Evolutionary conservation across 163 green algal species (phyloP).

Genomic region (Trebouxia gelatinosa): DNA sequence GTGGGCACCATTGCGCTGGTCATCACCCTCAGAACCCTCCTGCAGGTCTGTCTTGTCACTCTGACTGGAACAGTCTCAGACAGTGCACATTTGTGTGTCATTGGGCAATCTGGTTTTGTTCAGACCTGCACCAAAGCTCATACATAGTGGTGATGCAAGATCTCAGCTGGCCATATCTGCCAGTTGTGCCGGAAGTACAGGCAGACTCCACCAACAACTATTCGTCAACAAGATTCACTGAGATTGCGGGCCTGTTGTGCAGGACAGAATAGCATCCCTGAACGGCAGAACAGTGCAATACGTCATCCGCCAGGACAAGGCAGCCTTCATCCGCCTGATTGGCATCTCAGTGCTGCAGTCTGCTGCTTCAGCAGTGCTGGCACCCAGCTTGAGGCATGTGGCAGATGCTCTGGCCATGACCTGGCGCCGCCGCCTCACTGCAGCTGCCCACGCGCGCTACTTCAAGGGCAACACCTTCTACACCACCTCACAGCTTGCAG

Average conservation of each 20-base stretch:
- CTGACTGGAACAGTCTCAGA: too few species aligned
- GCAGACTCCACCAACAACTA: too few species aligned
- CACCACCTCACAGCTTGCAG: constrained; percentile 51
- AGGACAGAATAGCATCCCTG: constrained; percentile 74
- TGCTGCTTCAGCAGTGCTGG: constrained; percentile 64
- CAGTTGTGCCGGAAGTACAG: too few species aligned
- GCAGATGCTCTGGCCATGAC: constrained; percentile 65
- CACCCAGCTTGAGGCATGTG: constrained; percentile 65
- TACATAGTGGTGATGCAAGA: too few species aligned
- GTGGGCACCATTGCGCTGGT: constrained; percentile 49
- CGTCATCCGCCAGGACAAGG: constrained; percentile 70
- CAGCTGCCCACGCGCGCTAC: constrained; percentile 48
- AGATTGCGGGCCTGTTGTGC: constrained; percentile 24
- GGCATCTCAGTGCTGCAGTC: constrained; percentile 53
- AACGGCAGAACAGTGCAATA: constrained; percentile 73
- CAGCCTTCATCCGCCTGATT: constrained; percentile 60
- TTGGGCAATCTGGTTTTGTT: too few species aligned
- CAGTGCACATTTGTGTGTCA: too few species aligned
- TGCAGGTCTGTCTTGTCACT: neutral
- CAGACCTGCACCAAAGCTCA: too few species aligned
- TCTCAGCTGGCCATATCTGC: too few species aligned
- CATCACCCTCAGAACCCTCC: constrained; percentile 61
- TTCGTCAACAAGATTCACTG: too few species aligned
- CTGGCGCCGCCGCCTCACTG: constrained; percentile 60
- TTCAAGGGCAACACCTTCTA: constrained; percentile 61